Percentiles rank a stretch among this genome's conserved stretches.
Evolutionary conservation across 1,284 basidiomycete genomes (phyloP).

Genomic region (Microbotryomycetes sp.): DNA sequence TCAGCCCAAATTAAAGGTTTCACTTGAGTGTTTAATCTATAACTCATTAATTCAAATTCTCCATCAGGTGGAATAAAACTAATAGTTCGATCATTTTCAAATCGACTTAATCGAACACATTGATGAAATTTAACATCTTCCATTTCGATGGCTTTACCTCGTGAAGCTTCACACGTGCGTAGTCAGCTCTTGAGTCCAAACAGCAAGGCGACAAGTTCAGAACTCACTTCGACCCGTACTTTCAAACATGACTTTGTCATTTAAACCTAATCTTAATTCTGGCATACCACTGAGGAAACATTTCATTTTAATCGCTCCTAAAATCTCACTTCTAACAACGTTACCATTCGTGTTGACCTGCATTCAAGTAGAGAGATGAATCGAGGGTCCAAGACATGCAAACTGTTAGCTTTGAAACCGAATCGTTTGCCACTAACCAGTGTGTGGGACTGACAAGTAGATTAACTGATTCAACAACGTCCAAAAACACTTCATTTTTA

Average conservation of each 20-base stretch:
- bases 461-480: conserved; percentile 97
- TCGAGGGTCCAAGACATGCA: neutral
- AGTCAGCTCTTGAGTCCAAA: neutral
- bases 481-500: conserved; percentile 99
- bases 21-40: conserved; percentile 89
- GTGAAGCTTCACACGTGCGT: conserved; percentile 57
- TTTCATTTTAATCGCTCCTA: conserved; percentile 99
- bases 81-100: conserved; percentile 98
- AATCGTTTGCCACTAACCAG: neutral
- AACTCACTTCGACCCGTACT: conserved; percentile 82
- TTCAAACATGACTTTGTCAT: conserved; percentile 99
- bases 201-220: too few relatives aligned
- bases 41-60: conserved; percentile 97
- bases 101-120: conserved; percentile 97
- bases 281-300: conserved; percentile 99
- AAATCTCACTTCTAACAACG: conserved; percentile 93
- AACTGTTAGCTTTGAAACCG: neutral
- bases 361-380: neutral
- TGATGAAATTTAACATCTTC: conserved; percentile 99
- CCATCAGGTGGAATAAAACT: conserved; percentile 99
- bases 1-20: conserved; percentile 99
- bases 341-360: conserved; percentile 95
- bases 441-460: conserved; percentile 59
- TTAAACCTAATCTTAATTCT: conserved; percentile 87
- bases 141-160: conserved; percentile 98